Percentiles rank a stretch among this genome's conserved stretches.
Conservation (phyloP, 2,329 filamentous ascomycete genomes). For the Fusarium oligoseptatum region DNA sequence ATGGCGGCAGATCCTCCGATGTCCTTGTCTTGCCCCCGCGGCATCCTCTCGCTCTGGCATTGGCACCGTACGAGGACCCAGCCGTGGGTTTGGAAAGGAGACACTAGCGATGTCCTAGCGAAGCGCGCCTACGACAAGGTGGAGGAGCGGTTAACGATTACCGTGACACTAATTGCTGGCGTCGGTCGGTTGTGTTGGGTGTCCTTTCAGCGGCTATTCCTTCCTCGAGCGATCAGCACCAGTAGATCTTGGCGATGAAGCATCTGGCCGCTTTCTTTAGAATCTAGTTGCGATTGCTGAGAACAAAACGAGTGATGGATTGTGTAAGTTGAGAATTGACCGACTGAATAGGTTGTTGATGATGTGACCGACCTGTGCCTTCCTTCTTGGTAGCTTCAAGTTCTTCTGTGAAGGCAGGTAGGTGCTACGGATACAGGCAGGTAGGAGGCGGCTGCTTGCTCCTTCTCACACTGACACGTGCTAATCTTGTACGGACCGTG, state of each 20-base stretch:
- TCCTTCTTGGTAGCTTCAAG: neutral
- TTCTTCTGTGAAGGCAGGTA: neutral
- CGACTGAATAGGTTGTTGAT: neutral
- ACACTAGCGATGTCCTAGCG: neutral
- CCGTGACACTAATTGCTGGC: constrained; percentile 11
- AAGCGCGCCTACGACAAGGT: constrained; percentile 15
- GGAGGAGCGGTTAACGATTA: constrained; percentile 27
- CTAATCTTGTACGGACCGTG: neutral
- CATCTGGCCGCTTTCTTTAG: neutral
- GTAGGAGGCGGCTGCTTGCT: neutral
- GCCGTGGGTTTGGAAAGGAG: constrained; percentile 1
- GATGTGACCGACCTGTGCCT: neutral
- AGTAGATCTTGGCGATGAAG: neutral
- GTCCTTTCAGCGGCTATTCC: constrained; percentile 5
- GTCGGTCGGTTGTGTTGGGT: neutral
- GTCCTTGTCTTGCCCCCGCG: constrained; percentile 6
- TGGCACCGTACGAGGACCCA: neutral
- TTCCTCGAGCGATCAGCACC: neutral
- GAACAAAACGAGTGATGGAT: neutral
- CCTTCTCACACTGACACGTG: neutral
- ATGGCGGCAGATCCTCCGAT: constrained; percentile 22
- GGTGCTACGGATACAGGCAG: neutral
- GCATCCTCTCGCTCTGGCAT: constrained; percentile 2
- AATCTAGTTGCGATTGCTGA: neutral
- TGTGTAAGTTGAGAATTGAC: neutral